A percentile compares a stretch with the other conserved stretches of the same genome.
phyloP scores from a whole-genome alignment of 2,329 filamentous ascomycete genomes.

The Canariomyces notabilis region DNA sequence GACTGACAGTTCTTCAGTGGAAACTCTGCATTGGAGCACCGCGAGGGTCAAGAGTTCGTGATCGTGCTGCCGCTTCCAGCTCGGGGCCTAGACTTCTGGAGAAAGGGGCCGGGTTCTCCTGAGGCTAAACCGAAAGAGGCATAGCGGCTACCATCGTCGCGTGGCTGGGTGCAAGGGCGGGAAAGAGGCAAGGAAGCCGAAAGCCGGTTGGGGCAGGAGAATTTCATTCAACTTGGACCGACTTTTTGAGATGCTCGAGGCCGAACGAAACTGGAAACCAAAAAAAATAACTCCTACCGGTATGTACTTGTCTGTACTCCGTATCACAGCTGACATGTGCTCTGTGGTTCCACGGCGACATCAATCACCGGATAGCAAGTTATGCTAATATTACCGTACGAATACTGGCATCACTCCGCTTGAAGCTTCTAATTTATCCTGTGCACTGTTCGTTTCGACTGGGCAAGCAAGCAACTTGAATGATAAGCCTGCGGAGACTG shows the following conservation, averaged over 20 bases:
- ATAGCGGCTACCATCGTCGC: not conserved
- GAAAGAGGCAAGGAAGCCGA: not conserved
- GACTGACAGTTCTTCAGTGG: not conserved
- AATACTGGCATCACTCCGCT: slow-evolving; percentile 5
- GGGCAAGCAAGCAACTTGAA: not conserved
- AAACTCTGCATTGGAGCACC: not conserved
- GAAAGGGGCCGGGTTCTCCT: not conserved
- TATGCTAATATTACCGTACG: no score
- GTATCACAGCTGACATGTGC: not conserved
- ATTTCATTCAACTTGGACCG: no score
- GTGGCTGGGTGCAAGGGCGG: not conserved
- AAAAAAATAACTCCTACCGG: not conserved
- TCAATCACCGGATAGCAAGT: not conserved
- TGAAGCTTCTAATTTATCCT: slow-evolving; percentile 11
- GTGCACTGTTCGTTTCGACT: slow-evolving; percentile 5
- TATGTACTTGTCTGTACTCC: no score
- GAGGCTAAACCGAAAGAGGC: not conserved
- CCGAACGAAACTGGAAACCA: not conserved
- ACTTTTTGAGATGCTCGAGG: no score
- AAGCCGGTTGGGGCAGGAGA: no score
- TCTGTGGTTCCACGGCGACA: not conserved
- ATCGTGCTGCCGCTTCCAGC: not conserved
- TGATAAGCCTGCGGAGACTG: not conserved
- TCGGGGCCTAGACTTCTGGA: not conserved
- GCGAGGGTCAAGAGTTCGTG: not conserved